Percentiles rank a stretch among this genome's conserved stretches.
Conservation (phyloP, 768 basidiomycete species). For the Punctularia strigosozonata region DNA sequence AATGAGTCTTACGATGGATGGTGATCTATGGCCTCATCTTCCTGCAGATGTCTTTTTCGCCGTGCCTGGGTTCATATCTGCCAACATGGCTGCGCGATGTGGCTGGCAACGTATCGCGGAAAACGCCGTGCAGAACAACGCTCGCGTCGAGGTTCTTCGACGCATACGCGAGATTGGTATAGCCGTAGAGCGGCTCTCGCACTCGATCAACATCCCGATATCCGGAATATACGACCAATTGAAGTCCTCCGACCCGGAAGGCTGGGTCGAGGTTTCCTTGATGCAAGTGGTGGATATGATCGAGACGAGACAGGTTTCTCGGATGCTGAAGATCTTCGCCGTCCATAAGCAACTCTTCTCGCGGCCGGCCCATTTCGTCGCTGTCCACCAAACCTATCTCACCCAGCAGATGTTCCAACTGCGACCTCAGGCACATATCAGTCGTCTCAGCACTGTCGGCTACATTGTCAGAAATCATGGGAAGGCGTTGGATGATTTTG, state of each 20-base stretch:
- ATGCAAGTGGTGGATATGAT: conserved; percentile 38
- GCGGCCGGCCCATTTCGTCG: conserved; percentile 38
- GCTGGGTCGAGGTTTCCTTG: conserved; percentile 47
- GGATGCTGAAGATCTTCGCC: conserved; percentile 17
- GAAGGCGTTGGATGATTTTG: conserved; percentile 35
- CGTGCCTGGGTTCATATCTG: conserved; percentile 43
- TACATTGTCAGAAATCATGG: conserved; percentile 32
- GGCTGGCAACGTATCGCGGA: conserved; percentile 21
- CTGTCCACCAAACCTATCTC: conserved; percentile 32
- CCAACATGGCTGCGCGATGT: conserved; percentile 35
- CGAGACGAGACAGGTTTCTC: conserved; percentile 4
- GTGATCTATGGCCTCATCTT: conserved; percentile 39
- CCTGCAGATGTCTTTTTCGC: conserved; percentile 46
- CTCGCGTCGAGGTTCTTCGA: conserved; percentile 54
- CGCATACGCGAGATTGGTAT: conserved; percentile 42
- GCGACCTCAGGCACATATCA: conserved; percentile 47
- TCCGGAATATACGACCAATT: conserved; percentile 29
- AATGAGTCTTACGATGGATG: conserved; percentile 15
- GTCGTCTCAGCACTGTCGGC: conserved; percentile 34
- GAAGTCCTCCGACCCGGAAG: conserved; percentile 29
- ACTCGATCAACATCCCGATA: conserved; percentile 21
- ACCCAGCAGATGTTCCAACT: conserved; percentile 43
- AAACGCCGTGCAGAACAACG: conserved; percentile 29
- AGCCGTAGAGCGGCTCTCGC: conserved; percentile 27
- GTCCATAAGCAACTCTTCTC: conserved; percentile 59